A percentile compares a stretch with the other conserved stretches of the same genome.
Conservation (phyloP, 305 asterid species). For the Fraxinus sp. region DNA sequence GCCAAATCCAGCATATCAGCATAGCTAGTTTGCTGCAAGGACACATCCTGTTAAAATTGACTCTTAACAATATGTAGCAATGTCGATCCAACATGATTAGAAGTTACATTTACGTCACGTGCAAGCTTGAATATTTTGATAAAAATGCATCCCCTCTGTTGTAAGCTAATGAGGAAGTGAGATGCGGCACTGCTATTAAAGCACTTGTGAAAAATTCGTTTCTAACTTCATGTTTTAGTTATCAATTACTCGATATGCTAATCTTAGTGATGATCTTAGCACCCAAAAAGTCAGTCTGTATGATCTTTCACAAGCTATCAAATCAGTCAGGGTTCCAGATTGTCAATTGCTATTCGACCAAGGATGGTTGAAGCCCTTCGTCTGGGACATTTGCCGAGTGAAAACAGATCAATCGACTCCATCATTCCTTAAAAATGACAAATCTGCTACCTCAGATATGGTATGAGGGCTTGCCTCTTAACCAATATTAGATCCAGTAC, state of each 20-base stretch:
- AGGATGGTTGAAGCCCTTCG: not conserved
- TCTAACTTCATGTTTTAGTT: not conserved
- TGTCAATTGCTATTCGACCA: not conserved
- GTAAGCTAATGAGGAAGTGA: not conserved
- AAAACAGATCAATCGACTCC: not conserved
- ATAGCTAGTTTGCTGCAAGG: conserved; percentile 86
- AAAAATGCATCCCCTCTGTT: not conserved
- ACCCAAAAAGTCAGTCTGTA: not conserved
- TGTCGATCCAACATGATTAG: not conserved
- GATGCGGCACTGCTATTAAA: not conserved
- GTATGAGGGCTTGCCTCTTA: not conserved
- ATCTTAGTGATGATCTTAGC: not conserved
- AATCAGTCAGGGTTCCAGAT: not conserved
- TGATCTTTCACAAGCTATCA: not conserved
- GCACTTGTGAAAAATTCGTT: not conserved
- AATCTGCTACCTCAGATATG: not conserved
- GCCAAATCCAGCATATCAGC: conserved; percentile 95
- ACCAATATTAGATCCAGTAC: not conserved
- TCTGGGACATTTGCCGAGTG: not conserved
- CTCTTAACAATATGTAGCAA: not conserved
- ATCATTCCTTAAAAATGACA: not conserved
- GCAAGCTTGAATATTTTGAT: not conserved
- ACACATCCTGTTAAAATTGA: not conserved
- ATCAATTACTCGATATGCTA: not conserved
- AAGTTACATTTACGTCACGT: not conserved